These are phyloP conservation scores for Botrytis aclada DNA, from an alignment of 2,329 filamentous ascomycete genomes.

Conservation along the genomic window DNA sequence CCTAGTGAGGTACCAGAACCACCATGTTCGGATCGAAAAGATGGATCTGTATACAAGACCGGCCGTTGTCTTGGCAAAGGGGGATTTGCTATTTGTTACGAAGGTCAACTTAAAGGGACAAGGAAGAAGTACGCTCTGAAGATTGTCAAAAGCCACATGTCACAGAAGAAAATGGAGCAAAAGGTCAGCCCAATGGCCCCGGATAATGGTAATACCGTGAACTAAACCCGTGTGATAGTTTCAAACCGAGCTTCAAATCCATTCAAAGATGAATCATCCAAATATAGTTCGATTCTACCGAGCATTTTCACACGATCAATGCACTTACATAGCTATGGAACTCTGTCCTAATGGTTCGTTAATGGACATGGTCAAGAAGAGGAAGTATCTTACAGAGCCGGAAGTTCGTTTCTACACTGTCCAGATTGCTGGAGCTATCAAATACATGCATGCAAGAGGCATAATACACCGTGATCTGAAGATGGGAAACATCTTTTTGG, in stretches of 20 bases:
- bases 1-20: constrained; percentile 58
- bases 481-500: constrained; percentile 96
- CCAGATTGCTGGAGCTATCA: constrained; percentile 93
- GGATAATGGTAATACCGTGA: not conserved
- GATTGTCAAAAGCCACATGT: constrained; percentile 81
- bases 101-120: constrained; percentile 63
- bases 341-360: constrained; percentile 93
- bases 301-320: constrained; percentile 84
- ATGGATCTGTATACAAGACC: constrained; percentile 71
- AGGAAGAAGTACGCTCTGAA: constrained; percentile 72
- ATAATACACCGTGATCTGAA: constrained; percentile 97
- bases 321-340: constrained; percentile 91
- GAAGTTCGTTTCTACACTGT: constrained; percentile 93
- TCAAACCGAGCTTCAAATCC: constrained; percentile 88
- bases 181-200: constrained; percentile 56
- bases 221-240: constrained; percentile 46
- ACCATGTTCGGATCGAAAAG: constrained; percentile 63
- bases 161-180: constrained; percentile 72
- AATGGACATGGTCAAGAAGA: constrained; percentile 95
- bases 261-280: constrained; percentile 94
- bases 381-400: constrained; percentile 86
- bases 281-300: constrained; percentile 96
- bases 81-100: constrained; percentile 79
- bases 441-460: constrained; percentile 93
- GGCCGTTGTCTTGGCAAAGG: constrained; percentile 75